phyloP scores from a whole-genome alignment of 257 asterid genomes.

The Solanum gandarillasii region DNA sequence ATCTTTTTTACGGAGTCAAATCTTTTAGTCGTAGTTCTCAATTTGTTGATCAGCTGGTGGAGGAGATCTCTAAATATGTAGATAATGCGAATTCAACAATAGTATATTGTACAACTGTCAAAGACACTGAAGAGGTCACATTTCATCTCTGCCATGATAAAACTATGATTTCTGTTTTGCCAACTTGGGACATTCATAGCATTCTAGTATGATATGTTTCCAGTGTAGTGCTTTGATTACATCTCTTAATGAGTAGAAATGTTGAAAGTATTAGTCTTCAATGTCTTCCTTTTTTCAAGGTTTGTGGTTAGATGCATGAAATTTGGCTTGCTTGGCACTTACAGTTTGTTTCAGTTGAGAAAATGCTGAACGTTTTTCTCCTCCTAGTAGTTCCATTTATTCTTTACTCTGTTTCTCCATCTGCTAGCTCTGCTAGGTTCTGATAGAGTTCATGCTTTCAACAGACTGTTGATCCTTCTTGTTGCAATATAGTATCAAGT shows the following conservation, averaged over 20 bases:
- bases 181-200: background rate
- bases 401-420: background rate
- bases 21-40: conserved; percentile 41
- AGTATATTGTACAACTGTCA: conserved; percentile 85
- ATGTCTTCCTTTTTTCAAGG: background rate
- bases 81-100: conserved; percentile 52
- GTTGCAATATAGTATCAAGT: background rate
- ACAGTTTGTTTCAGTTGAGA: background rate
- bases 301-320: background rate
- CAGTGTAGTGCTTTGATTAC: background rate
- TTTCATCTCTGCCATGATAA: background rate
- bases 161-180: background rate
- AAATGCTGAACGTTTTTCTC: background rate
- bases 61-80: conserved; percentile 40
- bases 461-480: background rate
- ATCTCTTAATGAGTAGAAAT: background rate
- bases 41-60: conserved; percentile 57
- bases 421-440: background rate
- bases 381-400: background rate
- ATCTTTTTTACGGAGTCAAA: conserved; percentile 76
- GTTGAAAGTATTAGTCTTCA: background rate
- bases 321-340: background rate
- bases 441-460: background rate
- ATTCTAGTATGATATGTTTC: background rate
- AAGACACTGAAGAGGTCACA: conserved; percentile 72